A percentile compares a stretch with the other conserved stretches of the same genome.
Evolutionary conservation across 2,329 filamentous ascomycete species (phyloP).

Genomic region (Ophiocordyceps camponoti-floridani): DNA sequence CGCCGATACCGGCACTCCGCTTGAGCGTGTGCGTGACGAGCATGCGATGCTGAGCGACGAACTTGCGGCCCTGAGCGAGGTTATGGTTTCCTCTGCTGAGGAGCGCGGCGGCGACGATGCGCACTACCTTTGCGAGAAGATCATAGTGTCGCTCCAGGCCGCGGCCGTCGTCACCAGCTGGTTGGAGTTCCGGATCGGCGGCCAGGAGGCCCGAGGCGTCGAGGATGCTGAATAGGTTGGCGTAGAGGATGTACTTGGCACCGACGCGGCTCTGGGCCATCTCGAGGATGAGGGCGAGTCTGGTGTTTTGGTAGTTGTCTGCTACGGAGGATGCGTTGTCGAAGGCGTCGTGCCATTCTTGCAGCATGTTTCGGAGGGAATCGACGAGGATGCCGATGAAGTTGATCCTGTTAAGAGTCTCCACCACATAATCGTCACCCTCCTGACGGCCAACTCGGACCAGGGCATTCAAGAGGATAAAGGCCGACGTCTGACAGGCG

Average conservation of each 20-base stretch:
- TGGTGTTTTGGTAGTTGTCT: conserved; percentile 44
- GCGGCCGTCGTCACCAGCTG: conserved; percentile 44
- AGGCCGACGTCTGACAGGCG: conserved; percentile 65
- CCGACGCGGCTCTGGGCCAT: conserved; percentile 73
- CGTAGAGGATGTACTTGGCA: conserved; percentile 72
- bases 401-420: conserved; percentile 68
- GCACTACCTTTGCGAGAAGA: conserved; percentile 61
- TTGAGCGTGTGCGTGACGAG: conserved; percentile 84
- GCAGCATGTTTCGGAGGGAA: conserved; percentile 59
- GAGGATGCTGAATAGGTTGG: conserved; percentile 68
- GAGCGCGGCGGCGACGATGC: conserved; percentile 67
- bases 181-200: conserved; percentile 86
- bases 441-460: conserved; percentile 57
- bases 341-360: conserved; percentile 47
- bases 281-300: conserved; percentile 66
- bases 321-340: conserved; percentile 19
- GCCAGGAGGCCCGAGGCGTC: conserved; percentile 72
- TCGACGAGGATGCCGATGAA: conserved; percentile 84
- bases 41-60: conserved; percentile 66
- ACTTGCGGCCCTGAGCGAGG: conserved; percentile 58
- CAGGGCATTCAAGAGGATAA: conserved; percentile 67
- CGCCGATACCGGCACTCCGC: conserved; percentile 62
- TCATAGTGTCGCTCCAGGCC: conserved; percentile 70
- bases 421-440: conserved; percentile 56
- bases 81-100: conserved; percentile 71